phyloP scores from a whole-genome alignment of 2,329 filamentous ascomycete species.

The Paecilomyces sp. region DNA sequence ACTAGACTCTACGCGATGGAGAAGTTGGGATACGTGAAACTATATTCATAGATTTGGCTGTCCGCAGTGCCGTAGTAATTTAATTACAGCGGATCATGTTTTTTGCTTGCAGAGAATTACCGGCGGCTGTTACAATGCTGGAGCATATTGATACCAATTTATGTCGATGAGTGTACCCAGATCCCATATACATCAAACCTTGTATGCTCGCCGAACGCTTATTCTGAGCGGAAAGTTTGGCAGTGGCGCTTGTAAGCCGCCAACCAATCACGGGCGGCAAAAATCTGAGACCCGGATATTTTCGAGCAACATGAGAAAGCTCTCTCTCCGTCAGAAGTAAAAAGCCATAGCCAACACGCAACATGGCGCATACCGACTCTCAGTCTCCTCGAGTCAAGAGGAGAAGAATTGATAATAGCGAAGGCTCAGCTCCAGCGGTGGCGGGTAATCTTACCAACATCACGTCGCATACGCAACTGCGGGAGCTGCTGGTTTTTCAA shows the following conservation, averaged over 20 bases:
- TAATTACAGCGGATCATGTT: too few species aligned
- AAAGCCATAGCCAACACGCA: neutral
- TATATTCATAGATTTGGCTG: too few species aligned
- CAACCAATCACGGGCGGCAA: slow-evolving; percentile 3
- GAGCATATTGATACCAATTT: neutral
- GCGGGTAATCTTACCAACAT: slow-evolving; percentile 16
- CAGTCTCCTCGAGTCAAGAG: slow-evolving; percentile 29
- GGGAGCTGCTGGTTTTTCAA: slow-evolving; percentile 61
- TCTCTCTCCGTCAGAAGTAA: neutral
- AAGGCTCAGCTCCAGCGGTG: slow-evolving; percentile 4
- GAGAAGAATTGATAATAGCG: slow-evolving; percentile 29
- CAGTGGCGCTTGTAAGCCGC: neutral
- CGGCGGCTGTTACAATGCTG: neutral
- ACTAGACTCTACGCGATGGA: neutral
- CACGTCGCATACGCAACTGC: slow-evolving; percentile 56
- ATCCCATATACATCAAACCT: neutral
- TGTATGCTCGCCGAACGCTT: neutral
- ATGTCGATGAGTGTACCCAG: neutral
- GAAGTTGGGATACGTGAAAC: neutral
- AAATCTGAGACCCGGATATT: slow-evolving; percentile 1
- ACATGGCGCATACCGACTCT: slow-evolving; percentile 28
- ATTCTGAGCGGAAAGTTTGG: neutral
- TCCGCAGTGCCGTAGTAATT: too few species aligned
- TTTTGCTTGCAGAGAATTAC: too few species aligned
- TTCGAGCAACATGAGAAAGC: neutral